Percentiles rank a stretch among this genome's conserved stretches.
phyloP scores from a whole-genome alignment of 2,329 filamentous ascomycete genomes.

The Simplicillium sp. region DNA sequence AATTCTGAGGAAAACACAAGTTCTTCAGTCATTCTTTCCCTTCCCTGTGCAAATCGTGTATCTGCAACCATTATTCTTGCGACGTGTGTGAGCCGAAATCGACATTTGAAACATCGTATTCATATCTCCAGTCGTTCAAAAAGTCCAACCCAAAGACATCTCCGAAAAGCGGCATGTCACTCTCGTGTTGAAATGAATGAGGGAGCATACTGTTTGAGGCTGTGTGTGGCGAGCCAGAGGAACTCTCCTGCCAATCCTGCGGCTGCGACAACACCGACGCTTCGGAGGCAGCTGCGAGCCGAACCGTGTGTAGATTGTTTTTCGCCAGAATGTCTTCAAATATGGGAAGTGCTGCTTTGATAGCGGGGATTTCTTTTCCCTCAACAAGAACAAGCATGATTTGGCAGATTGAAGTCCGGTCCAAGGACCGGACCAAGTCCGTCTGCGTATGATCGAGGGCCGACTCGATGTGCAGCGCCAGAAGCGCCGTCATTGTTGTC shows the following conservation, averaged over 20 bases:
- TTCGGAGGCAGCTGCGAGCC: neutral
- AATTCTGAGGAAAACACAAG: too few species aligned
- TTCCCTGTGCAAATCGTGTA: too few species aligned
- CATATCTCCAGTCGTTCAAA: neutral
- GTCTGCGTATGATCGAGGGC: neutral
- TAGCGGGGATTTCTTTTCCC: conserved; percentile 1
- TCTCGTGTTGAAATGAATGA: neutral
- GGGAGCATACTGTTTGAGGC: neutral
- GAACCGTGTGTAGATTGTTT: neutral
- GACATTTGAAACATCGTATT: too few species aligned
- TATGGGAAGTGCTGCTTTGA: conserved; percentile 2
- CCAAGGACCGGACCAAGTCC: conserved; percentile 2
- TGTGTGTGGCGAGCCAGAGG: neutral
- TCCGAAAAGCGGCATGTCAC: neutral
- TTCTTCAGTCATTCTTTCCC: too few species aligned
- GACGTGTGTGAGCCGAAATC: too few species aligned
- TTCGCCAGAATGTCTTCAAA: conserved; percentile 1
- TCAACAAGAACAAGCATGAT: conserved; percentile 3
- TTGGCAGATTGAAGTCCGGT: conserved; percentile 2
- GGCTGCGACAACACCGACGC: too few species aligned
- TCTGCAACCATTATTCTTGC: too few species aligned
- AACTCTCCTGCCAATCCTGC: too few species aligned
- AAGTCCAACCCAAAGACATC: neutral
- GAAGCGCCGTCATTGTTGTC: conserved; percentile 1
- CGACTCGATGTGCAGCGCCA: conserved; percentile 3